Percentiles rank a stretch among this genome's conserved stretches.
These are phyloP conservation scores for Dictyostelium citrinum DNA, from an alignment of 78 protist genomes.

Conservation along the genomic window DNA sequence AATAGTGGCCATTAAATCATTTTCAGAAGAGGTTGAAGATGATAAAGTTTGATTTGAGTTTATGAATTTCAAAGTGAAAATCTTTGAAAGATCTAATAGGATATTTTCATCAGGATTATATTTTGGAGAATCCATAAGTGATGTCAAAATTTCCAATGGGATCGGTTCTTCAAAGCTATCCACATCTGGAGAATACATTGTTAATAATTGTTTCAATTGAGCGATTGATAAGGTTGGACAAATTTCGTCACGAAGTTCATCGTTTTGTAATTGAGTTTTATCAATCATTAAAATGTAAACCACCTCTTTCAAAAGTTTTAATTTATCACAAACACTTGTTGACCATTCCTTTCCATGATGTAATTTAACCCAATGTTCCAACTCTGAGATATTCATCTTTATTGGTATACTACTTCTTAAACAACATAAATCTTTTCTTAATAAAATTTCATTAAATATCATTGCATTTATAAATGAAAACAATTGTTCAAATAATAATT, in stretches of 20 bases:
- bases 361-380: slow-evolving; percentile 61
- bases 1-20: not conserved
- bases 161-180: slow-evolving; percentile 71
- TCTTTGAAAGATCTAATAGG: slow-evolving; percentile 28
- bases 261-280: slow-evolving; percentile 38
- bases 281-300: slow-evolving; percentile 67
- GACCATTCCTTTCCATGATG: slow-evolving; percentile 55
- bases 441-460: slow-evolving; percentile 57
- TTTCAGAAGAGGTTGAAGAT: not conserved
- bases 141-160: slow-evolving; percentile 9
- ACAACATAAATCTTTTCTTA: slow-evolving; percentile 67
- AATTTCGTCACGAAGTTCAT: slow-evolving; percentile 22
- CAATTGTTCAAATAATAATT: slow-evolving; percentile 41
- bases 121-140: not conserved
- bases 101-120: slow-evolving; percentile 47
- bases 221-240: slow-evolving; percentile 56
- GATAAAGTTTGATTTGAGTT: not conserved
- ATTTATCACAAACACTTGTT: not conserved
- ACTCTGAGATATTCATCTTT: slow-evolving; percentile 65
- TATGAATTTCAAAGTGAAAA: slow-evolving; percentile 20
- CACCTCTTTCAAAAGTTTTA: slow-evolving; percentile 27
- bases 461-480: slow-evolving; percentile 50
- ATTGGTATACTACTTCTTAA: slow-evolving; percentile 53
- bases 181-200: slow-evolving; percentile 66
- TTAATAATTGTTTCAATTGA: slow-evolving; percentile 48